Base-by-base conservation (phyloP, 306 rosid species). In the Cucumis melo region DNA sequence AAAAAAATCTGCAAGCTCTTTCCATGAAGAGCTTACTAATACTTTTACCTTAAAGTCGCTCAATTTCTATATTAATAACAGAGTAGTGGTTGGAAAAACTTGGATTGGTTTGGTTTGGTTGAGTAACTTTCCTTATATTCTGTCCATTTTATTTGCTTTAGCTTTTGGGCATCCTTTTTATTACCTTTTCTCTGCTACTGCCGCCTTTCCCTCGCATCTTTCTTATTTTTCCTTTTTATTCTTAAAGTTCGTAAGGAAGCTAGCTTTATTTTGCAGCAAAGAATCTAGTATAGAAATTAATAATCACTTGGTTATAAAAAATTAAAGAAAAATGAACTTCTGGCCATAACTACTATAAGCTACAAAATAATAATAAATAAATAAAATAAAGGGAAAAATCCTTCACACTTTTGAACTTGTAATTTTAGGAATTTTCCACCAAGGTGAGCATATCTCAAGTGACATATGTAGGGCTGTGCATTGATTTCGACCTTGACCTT, bases 141-240 rank as follows among this genome's bases (percentile, higher is more conserved):
- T 10, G 44, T 44, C 7, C 21, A 7, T 71, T 48, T 48, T 24
- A 6, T 71, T 71, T 23, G 59, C n/a, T 8, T 46, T 71, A 46
- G 59, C 42, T 77, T 70, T 74, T 61, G 55, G 59, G 38, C 72
- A 2, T 73, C 66, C 82, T 81, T 78, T 78, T 24, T 41, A 10
- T 27, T 42, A 76, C 68, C 85, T 78, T 80, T 85, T 42, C 44
- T 61, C 36, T 36, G 44, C 2, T 23, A 38, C 34, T 76, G 55
- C 59, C 54, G 6, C 76, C 59, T 71, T 24, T 5, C 21, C 36
- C 76, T 71, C 38, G 29, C 64, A 71, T 73, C 83, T 77, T 79
- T 86, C 76, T 63, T 53, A 50, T 63, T 65, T 72, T 79, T 74
- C 58, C 57, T 81, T 76, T 78, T 46, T 77, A 34, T 20, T 60